Percentiles rank a stretch among this genome's conserved stretches.
Evolutionary conservation across 257 asterid species (phyloP).

Genomic region (Anisodus tanguticus): DNA sequence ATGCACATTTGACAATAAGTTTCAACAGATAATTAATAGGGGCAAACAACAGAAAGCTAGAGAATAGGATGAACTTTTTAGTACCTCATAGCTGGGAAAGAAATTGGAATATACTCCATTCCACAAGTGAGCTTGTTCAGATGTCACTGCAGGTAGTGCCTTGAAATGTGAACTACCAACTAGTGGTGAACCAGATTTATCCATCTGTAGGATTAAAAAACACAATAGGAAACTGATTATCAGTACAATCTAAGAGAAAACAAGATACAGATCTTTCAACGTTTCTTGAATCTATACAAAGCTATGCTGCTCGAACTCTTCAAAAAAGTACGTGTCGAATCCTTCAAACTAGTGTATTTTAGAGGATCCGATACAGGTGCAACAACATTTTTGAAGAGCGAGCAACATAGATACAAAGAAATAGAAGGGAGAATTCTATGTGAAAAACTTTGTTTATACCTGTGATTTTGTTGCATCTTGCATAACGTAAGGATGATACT

Average conservation of each 20-base stretch:
- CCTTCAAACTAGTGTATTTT: neutral
- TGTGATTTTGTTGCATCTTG: constrained; percentile 45
- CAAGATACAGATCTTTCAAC: too few species aligned
- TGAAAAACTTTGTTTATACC: constrained; percentile 37
- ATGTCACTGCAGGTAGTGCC: constrained; percentile 37
- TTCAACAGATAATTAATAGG: neutral
- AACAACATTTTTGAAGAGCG: neutral
- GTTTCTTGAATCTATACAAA: too few species aligned
- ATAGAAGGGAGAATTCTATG: neutral
- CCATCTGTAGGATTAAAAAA: constrained; percentile 35
- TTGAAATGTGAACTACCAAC: constrained; percentile 40
- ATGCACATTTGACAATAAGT: neutral
- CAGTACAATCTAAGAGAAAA: too few species aligned
- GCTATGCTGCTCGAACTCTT: too few species aligned
- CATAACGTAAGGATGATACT: constrained; percentile 51
- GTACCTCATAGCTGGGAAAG: constrained; percentile 41
- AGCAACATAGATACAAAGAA: neutral
- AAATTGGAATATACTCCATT: constrained; percentile 40
- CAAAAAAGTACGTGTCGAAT: neutral
- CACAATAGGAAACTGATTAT: neutral
- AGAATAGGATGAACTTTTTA: neutral
- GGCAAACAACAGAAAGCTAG: neutral
- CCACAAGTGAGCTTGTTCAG: constrained; percentile 44
- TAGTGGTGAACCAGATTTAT: constrained; percentile 31
- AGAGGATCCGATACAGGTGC: neutral